Percentiles rank a stretch among this genome's conserved stretches.
These are phyloP conservation scores for Pythium aphanidermatum DNA, from an alignment of 352 stramenopile genomes.

Conservation along the genomic window DNA sequence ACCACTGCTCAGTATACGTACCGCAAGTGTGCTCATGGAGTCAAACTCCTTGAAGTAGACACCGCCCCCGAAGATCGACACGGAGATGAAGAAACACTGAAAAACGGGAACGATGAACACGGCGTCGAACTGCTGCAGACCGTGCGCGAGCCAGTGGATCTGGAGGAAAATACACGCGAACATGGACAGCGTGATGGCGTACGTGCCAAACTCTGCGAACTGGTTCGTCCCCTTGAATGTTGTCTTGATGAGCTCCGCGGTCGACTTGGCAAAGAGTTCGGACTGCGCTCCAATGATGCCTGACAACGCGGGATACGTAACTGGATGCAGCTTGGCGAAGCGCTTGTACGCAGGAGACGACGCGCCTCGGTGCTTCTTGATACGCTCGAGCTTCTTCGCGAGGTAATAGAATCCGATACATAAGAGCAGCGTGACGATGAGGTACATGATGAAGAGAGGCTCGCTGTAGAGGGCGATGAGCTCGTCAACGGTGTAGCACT, in stretches of 20 bases:
- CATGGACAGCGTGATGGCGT: conserved; percentile 79
- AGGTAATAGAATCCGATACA: conserved; percentile 35
- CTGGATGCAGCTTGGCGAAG: conserved; percentile 49
- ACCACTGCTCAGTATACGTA: conserved; percentile 10
- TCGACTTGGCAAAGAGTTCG: conserved; percentile 78
- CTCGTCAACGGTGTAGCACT: conserved; percentile 71
- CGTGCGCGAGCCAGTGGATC: conserved; percentile 84
- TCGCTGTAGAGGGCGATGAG: conserved; percentile 66
- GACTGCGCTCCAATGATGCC: conserved; percentile 77
- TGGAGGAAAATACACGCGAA: conserved; percentile 82
- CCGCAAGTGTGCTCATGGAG: conserved; percentile 36
- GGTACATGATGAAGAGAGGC: conserved; percentile 61
- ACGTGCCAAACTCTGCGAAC: conserved; percentile 67
- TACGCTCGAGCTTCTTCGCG: conserved; percentile 35
- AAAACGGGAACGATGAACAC: conserved; percentile 84
- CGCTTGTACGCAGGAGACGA: conserved; percentile 45
- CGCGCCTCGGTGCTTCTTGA: conserved; percentile 32
- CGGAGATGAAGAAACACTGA: conserved; percentile 89
- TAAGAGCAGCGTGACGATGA: conserved; percentile 33
- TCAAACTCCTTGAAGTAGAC: conserved; percentile 88
- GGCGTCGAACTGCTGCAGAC: conserved; percentile 81
- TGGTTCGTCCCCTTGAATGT: conserved; percentile 63
- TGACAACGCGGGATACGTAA: conserved; percentile 66
- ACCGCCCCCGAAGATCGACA: conserved; percentile 81
- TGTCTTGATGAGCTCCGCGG: conserved; percentile 78